Evolutionary conservation across 768 basidiomycete species (phyloP).

Genomic region (Lyophyllum semitale): DNA sequence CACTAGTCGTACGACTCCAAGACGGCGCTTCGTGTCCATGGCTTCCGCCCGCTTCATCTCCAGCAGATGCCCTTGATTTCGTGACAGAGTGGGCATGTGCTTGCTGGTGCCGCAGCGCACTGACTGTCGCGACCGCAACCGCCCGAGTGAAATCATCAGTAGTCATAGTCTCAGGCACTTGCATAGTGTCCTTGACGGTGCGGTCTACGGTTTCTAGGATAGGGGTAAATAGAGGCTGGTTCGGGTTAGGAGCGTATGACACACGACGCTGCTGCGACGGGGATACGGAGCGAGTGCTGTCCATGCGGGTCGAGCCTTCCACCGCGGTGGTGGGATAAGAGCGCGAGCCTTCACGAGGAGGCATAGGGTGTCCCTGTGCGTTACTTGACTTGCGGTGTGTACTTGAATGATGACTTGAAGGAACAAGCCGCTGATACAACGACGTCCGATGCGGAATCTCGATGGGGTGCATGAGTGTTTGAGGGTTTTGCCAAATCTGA

Average conservation of each 20-base stretch:
- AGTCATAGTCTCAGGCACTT: slow-evolving; percentile 67
- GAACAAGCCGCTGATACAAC: slow-evolving; percentile 60
- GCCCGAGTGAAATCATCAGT: slow-evolving; percentile 92
- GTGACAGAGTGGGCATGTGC: slow-evolving; percentile 50
- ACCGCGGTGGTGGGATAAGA: slow-evolving; percentile 1
- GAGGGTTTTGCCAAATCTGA: slow-evolving; percentile 99
- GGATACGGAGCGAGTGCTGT: slow-evolving; percentile 29
- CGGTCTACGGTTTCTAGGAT: slow-evolving; percentile 79
- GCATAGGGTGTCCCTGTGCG: slow-evolving; percentile 26
- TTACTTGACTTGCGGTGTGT: slow-evolving; percentile 48
- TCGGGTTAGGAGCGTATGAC: slow-evolving; percentile 50
- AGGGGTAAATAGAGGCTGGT: slow-evolving; percentile 50
- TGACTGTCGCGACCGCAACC: slow-evolving; percentile 92
- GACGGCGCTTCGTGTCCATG: slow-evolving; percentile 98
- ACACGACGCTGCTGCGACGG: slow-evolving; percentile 51
- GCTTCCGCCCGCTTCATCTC: slow-evolving; percentile 64
- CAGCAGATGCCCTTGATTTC: slow-evolving; percentile 43
- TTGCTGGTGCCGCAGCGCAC: slow-evolving; percentile 83
- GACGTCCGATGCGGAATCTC: slow-evolving; percentile 67
- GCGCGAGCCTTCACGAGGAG: slow-evolving; percentile 13
- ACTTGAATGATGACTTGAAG: slow-evolving; percentile 26
- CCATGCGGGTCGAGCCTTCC: slow-evolving; percentile 6
- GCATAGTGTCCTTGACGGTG: slow-evolving; percentile 64
- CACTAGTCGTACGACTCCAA: slow-evolving; percentile 90
- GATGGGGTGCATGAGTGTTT: slow-evolving; percentile 69